Conservation (phyloP, 2,329 filamentous ascomycete genomes). For the Pseudogymnoascus destructans region DNA sequence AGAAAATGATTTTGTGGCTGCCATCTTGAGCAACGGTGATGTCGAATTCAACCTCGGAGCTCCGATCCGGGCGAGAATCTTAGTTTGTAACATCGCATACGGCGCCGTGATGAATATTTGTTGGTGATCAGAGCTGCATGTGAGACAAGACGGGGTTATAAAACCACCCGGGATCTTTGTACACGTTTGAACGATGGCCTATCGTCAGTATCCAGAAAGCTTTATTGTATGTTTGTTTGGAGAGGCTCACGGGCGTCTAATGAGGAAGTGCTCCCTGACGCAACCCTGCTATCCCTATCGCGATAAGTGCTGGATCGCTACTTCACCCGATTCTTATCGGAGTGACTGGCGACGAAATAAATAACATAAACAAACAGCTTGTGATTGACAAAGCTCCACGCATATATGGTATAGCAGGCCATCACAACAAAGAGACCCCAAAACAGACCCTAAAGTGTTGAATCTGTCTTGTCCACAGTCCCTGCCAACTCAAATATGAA, state of each 20-base stretch:
- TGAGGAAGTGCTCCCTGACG: conserved; percentile 9
- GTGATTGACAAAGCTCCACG: not conserved
- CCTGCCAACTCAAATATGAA: conserved; percentile 52
- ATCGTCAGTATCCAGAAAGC: not conserved
- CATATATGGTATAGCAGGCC: not conserved
- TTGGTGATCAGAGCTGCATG: not conserved
- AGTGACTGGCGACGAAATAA: not conserved
- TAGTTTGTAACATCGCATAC: not conserved
- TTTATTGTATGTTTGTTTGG: not conserved
- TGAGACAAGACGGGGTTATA: conserved; percentile 2
- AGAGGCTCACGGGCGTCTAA: conserved; percentile 8
- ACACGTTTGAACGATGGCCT: not conserved
- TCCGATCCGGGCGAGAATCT: conserved; percentile 10
- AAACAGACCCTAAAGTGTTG: not conserved
- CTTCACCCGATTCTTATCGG: not conserved
- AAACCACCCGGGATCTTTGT: conserved; percentile 1
- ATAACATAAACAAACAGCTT: not conserved
- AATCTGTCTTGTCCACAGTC: too few species aligned
- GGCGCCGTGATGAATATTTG: not conserved
- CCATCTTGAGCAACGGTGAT: conserved; percentile 23
- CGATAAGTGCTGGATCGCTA: conserved; percentile 6
- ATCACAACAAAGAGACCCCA: not conserved
- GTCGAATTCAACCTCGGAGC: conserved; percentile 9
- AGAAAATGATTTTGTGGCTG: conserved; percentile 45
- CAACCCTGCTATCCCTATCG: conserved; percentile 3